A percentile compares a stretch with the other conserved stretches of the same genome.
Evolutionary conservation across 495 filamentous ascomycete species (phyloP).

Genomic region (Evansstolkia leycettana): DNA sequence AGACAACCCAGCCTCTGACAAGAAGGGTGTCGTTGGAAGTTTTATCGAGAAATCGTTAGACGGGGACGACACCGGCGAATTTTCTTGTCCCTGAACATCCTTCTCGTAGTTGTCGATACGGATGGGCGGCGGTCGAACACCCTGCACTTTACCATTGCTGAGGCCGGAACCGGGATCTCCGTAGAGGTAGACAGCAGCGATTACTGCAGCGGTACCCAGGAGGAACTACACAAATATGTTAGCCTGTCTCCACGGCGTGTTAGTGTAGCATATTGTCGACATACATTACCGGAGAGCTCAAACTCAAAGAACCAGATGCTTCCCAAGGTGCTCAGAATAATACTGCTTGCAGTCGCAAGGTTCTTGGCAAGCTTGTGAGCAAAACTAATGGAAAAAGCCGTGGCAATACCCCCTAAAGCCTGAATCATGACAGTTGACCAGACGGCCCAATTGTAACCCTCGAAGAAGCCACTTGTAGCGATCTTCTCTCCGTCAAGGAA

Average conservation of each 20-base stretch:
- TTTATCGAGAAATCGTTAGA: slow-evolving; percentile 41
- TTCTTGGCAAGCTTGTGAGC: slow-evolving; percentile 81
- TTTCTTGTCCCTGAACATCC: slow-evolving; percentile 29
- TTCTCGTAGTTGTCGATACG: slow-evolving; percentile 68
- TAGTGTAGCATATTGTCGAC: slow-evolving; percentile 19
- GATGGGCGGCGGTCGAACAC: slow-evolving; percentile 56
- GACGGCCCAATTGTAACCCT: slow-evolving; percentile 83
- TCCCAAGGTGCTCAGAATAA: slow-evolving; percentile 70
- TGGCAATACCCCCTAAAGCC: slow-evolving; percentile 68
- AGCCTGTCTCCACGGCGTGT: slow-evolving; percentile 2
- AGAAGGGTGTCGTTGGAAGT: slow-evolving; percentile 36
- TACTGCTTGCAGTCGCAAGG: slow-evolving; percentile 82
- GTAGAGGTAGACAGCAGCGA: slow-evolving; percentile 78
- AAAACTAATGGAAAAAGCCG: slow-evolving; percentile 76
- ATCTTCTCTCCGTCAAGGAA: slow-evolving; percentile 80
- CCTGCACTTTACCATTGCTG: slow-evolving; percentile 32
- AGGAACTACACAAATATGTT: slow-evolving; percentile 49
- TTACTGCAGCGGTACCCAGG: slow-evolving; percentile 61
- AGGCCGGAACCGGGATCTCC: slow-evolving; percentile 30
- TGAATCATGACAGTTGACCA: slow-evolving; percentile 79
- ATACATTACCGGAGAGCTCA: slow-evolving; percentile 54
- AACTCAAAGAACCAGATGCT: slow-evolving; percentile 81
- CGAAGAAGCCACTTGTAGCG: slow-evolving; percentile 74
- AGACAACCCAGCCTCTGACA: slow-evolving; percentile 41
- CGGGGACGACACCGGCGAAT: slow-evolving; percentile 28